A percentile compares a stretch with the other conserved stretches of the same genome.
These are phyloP conservation scores for Candida nitratophila DNA, from an alignment of 805 yeast species.

Conservation along the genomic window DNA sequence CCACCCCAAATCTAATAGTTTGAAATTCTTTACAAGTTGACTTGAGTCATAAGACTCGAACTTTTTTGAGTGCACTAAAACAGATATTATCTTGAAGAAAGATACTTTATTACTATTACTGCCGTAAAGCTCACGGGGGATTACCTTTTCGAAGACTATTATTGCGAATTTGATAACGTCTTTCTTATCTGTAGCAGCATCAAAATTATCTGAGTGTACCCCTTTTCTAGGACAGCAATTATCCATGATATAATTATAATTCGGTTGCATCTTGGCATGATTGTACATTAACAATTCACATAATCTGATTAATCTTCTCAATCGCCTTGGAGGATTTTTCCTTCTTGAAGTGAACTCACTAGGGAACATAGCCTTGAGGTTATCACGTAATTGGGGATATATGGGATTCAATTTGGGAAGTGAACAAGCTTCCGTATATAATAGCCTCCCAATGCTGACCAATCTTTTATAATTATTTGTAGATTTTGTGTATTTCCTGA, in stretches of 20 bases:
- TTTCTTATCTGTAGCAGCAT: constrained; percentile 23
- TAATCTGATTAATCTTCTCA: constrained; percentile 12
- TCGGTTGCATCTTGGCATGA: constrained; percentile 23
- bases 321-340: constrained; percentile 15
- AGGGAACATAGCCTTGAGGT: constrained; percentile 7
- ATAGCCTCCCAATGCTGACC: constrained; percentile 16
- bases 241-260: constrained; percentile 31
- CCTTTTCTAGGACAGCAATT: constrained; percentile 17
- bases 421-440: constrained; percentile 17
- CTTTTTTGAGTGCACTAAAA: constrained; percentile 30
- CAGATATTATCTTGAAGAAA: constrained; percentile 30
- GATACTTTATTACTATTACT: constrained; percentile 36
- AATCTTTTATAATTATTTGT: neutral
- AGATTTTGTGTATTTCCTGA: neutral
- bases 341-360: constrained; percentile 5
- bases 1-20: constrained; percentile 48
- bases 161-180: constrained; percentile 37
- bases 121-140: constrained; percentile 52
- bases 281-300: constrained; percentile 21
- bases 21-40: constrained; percentile 29
- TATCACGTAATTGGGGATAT: constrained; percentile 6
- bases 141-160: constrained; percentile 35
- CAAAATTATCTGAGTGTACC: constrained; percentile 20
- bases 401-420: constrained; percentile 16
- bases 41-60: constrained; percentile 28